Evolutionary conservation across 768 basidiomycete species (phyloP).

Genomic region (Hypholoma fasciculare): DNA sequence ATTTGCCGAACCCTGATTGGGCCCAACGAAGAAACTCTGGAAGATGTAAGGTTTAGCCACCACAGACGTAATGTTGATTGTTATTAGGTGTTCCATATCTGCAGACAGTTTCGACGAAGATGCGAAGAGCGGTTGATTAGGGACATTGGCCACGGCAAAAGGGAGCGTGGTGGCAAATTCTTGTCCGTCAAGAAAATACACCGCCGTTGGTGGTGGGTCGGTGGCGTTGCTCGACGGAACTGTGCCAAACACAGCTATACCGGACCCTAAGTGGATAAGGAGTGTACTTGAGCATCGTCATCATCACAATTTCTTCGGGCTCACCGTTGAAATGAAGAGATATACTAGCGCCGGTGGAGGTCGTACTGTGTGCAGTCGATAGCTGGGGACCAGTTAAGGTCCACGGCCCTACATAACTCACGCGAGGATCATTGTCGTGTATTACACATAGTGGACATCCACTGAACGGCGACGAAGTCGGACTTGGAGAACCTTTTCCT

Average conservation of each 20-base stretch:
- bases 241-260: conserved; percentile 45
- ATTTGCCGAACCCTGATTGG: conserved; percentile 10
- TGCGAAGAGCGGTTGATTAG: conserved; percentile 44
- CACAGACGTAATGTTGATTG: conserved; percentile 36
- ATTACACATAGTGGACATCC: conserved; percentile 21
- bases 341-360: conserved; percentile 27
- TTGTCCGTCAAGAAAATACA: conserved; percentile 37
- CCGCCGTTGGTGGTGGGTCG: conserved; percentile 35
- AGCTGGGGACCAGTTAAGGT: conserved; percentile 23
- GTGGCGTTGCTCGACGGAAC: conserved; percentile 39
- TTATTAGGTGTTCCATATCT: conserved; percentile 32
- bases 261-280: conserved; percentile 34
- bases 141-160: conserved; percentile 27
- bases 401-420: conserved; percentile 38
- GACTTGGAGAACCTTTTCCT: neutral
- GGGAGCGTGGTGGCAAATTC: conserved; percentile 36
- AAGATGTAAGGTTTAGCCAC: conserved; percentile 37
- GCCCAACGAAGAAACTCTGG: conserved; percentile 38
- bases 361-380: conserved; percentile 38
- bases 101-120: conserved; percentile 20
- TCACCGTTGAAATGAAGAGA: conserved; percentile 39
- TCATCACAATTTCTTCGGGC: neutral
- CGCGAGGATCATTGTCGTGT: conserved; percentile 35
- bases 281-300: neutral
- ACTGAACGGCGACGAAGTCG: neutral